Conservation (phyloP, 208 protist species). For the Phytomonas sp. region DNA sequence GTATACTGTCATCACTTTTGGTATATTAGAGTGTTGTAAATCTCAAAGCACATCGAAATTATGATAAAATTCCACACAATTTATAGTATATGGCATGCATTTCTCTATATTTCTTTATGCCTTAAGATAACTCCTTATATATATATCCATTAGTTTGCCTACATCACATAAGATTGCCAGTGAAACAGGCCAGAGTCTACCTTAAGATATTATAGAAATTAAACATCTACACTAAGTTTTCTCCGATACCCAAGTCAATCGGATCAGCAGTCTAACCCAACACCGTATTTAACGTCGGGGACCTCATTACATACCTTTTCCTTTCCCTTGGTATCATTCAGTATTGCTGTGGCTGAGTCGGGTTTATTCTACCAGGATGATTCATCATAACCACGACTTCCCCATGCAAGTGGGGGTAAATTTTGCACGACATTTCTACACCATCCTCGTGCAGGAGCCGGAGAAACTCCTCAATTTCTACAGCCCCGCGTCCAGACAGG, state of each 20-base stretch:
- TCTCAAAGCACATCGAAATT: neutral
- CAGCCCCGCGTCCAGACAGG: neutral
- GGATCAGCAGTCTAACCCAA: too few species aligned
- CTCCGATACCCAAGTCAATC: neutral
- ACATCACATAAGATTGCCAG: neutral
- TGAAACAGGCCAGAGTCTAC: neutral
- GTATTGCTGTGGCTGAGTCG: neutral
- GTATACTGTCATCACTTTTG: neutral
- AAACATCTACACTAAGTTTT: neutral
- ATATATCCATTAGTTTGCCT: neutral
- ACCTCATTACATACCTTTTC: neutral
- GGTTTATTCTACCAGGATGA: neutral
- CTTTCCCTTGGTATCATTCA: neutral
- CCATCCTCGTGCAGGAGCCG: constrained; percentile 37
- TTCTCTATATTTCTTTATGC: neutral
- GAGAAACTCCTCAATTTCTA: constrained; percentile 38
- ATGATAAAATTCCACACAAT: neutral
- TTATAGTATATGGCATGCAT: neutral
- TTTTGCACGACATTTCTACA: constrained; percentile 71
- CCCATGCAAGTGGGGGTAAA: constrained; percentile 28
- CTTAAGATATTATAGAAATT: neutral
- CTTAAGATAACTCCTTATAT: neutral
- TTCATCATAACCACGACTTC: neutral
- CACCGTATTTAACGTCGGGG: too few species aligned
- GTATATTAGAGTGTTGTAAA: neutral